Conservation (phyloP, 108 stramenopile genomes). For the Pinguiococcus pyrenoidosus region DNA sequence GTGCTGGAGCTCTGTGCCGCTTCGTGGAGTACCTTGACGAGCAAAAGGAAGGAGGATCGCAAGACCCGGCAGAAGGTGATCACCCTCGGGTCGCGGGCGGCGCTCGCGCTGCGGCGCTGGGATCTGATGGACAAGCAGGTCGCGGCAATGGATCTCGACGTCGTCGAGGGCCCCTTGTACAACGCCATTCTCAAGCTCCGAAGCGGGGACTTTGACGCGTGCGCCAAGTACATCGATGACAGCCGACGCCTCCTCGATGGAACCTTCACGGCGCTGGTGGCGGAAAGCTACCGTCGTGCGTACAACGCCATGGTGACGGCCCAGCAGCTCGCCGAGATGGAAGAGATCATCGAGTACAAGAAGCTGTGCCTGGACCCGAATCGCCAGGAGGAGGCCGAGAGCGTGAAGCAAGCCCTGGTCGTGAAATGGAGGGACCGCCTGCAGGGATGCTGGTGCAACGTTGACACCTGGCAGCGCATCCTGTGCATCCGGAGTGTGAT, state of each 20-base stretch:
- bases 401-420: constrained; percentile 11
- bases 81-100: constrained; percentile 68
- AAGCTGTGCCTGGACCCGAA: constrained; percentile 33
- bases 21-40: constrained; percentile 42
- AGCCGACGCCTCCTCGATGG: constrained; percentile 29
- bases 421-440: constrained; percentile 20
- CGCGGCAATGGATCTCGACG: constrained; percentile 21
- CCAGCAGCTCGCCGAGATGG: constrained; percentile 62
- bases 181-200: constrained; percentile 78
- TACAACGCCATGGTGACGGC: constrained; percentile 81
- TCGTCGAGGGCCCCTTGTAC: constrained; percentile 76
- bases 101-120: constrained; percentile 84
- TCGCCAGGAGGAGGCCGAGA: constrained; percentile 27
- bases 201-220: constrained; percentile 28
- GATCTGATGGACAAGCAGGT: constrained; percentile 69
- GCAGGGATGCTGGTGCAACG: constrained; percentile 15
- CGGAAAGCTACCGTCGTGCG: constrained; percentile 73
- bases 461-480: constrained; percentile 43
- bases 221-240: constrained; percentile 23
- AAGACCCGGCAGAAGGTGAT: constrained; percentile 42
- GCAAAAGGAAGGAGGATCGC: constrained; percentile 2
- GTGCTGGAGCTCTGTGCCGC: constrained; percentile 61
- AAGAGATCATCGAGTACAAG: constrained; percentile 76
- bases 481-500: constrained; percentile 75
- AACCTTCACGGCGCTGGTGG: constrained; percentile 75